Base-by-base conservation (phyloP, 2,329 filamentous ascomycete genomes). In the Incumbomyces delicatus region DNA sequence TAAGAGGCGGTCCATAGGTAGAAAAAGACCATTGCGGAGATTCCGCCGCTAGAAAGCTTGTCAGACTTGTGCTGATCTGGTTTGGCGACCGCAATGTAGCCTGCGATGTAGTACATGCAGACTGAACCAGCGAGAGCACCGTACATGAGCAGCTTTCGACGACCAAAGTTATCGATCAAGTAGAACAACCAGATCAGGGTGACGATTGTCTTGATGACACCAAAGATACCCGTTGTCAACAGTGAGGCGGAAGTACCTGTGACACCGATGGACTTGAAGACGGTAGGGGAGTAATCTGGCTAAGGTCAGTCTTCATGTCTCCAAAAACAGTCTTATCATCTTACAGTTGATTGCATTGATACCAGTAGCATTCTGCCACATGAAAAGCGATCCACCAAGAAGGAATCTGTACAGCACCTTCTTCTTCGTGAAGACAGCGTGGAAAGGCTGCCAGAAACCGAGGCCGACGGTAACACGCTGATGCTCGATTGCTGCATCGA, bases 281-380 rank as follows among this genome's bases (percentile, higher is more conserved):
- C 76, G 0, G 76, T 82, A 0, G 83, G 82, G 1, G 70, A 74
- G 63, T 83, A 86, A 66, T 87, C 87, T 68, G 87, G 16, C 20
- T n/a, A 18, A 18, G 20, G 13, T 14, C 11, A 18, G 35, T 38
- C 11, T 18, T 6, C 35, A n/a, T 16, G 17, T 16, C 14, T 10
- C 16, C 16, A 4, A 17, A 11, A 17, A 35, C 5, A 14, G 4
- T 35, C 4, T 33, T 12, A n/a, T n/a, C 33, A 35, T n/a, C 22
- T 27, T 27, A 27, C 22, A 35, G 11, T 35, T 87, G 67, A 85
- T 81, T 16, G 83, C 83, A 55, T 57, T 57, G 67, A 87, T 87
- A 2, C 84, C 84, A 2, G 69, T 74, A 41, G 81, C 81, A 57
- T 90, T 90, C 64, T 90, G 85, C 74, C 80, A 87, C 44, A 89